Base-by-base conservation (phyloP, 495 filamentous ascomycete genomes). In the Aspergillus ellipticus region DNA sequence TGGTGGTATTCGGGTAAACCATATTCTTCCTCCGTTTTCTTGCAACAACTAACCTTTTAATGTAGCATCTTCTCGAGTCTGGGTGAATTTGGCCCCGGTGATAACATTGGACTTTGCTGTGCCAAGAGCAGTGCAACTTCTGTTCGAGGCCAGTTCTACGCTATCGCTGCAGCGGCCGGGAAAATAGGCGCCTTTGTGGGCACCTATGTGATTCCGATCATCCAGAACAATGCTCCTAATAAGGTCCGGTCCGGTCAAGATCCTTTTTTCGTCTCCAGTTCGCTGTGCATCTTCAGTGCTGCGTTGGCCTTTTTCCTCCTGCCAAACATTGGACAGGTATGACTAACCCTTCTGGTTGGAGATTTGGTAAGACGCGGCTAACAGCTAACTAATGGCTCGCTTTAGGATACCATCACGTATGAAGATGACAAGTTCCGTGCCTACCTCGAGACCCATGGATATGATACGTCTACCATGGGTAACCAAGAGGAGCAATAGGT, bases 181-280 rank as follows among this genome's bases (percentile, higher is more conserved):
- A 96, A 96, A 72, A 81, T 96, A 46, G 92, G 92, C 16, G 92
- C 90, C 7, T 96, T 96, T 63, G 83, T 95, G n/a, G 92, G 92
- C 37, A 88, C 87, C 15, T 89, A 88, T 57, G 84, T 92, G 6
- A 89, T 95, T 59, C 87, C 88, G 0, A 77, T 87, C 51, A 86
- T 92, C 50, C 76, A 84, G 42, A 72, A 79, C 19, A 77, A 80
- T 55, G 88, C 89, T 0, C 87, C 85, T n/a, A 78, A 79, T 35
- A 67, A 69, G 15, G 67, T 77, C 0, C 73, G 79, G 8, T 76
- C 77, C 13, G 91, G 89, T 22, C 89, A 95, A 66, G 86, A 91
- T 64, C 89, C 90, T 0, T 94, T 92, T 71, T 92, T 83, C 63
- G 85, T 91, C 33, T 83, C 82, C 42, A 85, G 83, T 52, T 66